These are phyloP conservation scores for Paraphoma sp. DNA, from an alignment of 2,329 filamentous ascomycete genomes.

Conservation along the genomic window DNA sequence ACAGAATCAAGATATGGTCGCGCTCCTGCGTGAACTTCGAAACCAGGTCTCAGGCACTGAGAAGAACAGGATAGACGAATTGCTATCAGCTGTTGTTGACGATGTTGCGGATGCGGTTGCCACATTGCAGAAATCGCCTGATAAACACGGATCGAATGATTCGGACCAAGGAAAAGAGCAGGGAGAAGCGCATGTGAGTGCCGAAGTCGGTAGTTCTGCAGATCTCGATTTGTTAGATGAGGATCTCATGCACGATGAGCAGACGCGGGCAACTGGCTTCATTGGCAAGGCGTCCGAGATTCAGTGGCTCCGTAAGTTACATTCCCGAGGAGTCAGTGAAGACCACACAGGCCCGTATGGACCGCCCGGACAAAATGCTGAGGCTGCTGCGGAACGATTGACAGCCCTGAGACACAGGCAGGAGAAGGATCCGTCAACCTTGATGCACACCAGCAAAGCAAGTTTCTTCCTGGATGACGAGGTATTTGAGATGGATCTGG, in stretches of 20 bases:
- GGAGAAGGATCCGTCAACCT: slow-evolving; percentile 7
- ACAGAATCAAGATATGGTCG: slow-evolving; percentile 37
- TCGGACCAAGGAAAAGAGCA: background rate
- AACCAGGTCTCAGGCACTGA: slow-evolving; percentile 11
- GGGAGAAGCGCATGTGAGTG: slow-evolving; percentile 28
- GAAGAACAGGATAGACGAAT: slow-evolving; percentile 26
- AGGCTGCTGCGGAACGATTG: slow-evolving; percentile 17
- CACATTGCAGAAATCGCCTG: slow-evolving; percentile 13
- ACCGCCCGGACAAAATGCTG: slow-evolving; percentile 19
- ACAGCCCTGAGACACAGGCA: slow-evolving; percentile 15
- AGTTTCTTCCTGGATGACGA: slow-evolving; percentile 43
- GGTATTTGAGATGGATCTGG: slow-evolving; percentile 21
- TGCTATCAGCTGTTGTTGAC: slow-evolving; percentile 22
- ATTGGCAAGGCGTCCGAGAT: slow-evolving; percentile 32
- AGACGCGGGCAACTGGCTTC: slow-evolving; percentile 34
- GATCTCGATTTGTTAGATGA: slow-evolving; percentile 32
- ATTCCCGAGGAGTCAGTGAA: slow-evolving; percentile 10
- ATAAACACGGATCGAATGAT: slow-evolving; percentile 9
- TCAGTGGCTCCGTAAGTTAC: slow-evolving; percentile 30
- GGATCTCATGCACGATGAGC: slow-evolving; percentile 25
- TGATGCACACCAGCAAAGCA: slow-evolving; percentile 22
- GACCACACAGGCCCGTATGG: slow-evolving; percentile 17
- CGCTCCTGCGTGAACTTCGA: slow-evolving; percentile 30
- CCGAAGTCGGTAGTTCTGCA: slow-evolving; percentile 32
- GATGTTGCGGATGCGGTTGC: slow-evolving; percentile 30